Conservation (phyloP, 306 rosid species). For the Quercus engelmannii region DNA sequence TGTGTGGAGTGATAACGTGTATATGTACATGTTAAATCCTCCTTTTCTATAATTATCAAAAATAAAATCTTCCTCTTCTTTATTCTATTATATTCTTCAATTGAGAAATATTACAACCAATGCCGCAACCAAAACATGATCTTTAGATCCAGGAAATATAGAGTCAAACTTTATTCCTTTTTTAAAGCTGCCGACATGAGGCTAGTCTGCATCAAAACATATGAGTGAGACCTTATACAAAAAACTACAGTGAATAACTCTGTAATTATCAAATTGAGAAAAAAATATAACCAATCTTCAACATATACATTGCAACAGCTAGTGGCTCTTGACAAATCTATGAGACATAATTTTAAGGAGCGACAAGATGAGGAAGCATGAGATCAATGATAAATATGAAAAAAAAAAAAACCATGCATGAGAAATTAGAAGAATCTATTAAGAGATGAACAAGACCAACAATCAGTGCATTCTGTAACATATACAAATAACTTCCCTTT, state of each 20-base stretch:
- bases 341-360: too few relatives aligned
- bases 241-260: background rate
- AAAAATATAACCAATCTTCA: too few relatives aligned
- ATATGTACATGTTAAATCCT: background rate
- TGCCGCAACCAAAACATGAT: conserved; percentile 36
- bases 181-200: conserved; percentile 43
- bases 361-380: background rate
- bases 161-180: conserved; percentile 46
- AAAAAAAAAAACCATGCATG: background rate
- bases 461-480: background rate
- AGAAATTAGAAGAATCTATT: background rate
- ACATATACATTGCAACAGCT: too few relatives aligned
- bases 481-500: background rate
- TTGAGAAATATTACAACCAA: conserved; percentile 41
- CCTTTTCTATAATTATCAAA: background rate
- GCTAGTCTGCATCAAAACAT: conserved; percentile 46
- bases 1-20: background rate
- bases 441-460: background rate
- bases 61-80: background rate
- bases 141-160: conserved; percentile 37
- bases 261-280: too few relatives aligned
- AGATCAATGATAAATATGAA: background rate
- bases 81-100: conserved; percentile 8
- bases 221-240: background rate
- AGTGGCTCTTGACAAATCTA: too few relatives aligned